Base-by-base conservation (phyloP, 495 filamentous ascomycete genomes). In the Penicillium daleae region DNA sequence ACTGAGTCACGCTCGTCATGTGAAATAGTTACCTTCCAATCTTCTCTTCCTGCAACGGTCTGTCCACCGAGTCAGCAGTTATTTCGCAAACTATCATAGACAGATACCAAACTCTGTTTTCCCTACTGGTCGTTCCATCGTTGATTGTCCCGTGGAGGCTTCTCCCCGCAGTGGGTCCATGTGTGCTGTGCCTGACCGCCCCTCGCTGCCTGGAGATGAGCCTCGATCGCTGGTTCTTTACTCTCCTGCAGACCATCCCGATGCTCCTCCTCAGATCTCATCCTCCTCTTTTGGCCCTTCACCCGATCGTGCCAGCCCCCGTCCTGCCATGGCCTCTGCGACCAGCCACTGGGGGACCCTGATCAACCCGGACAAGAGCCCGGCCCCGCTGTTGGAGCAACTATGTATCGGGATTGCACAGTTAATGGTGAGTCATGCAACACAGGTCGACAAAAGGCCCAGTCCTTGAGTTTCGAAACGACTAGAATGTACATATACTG, bases 361-460 rank as follows among this genome's bases (percentile, higher is more conserved):
- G 64, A 92, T 97, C 77, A 87, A 91, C 66, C 72, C 82, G 21
- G 87, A 95, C 71, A 95, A 93, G 73, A 86, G 84, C 26, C 89
- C 92, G 6, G 90, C 91, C 3, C 86, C 89, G 17, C 66, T 89
- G 42, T 82, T 97, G 48, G 87, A 96, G 73, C 85, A 88, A 62
- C 82, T 99, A 59, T 84, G 97, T 67, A 78, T 88, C 55, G 89
- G 90, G 12, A 87, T 97, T 61, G 92, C 90, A 53, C 81, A 88
- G 57, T 82, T 91, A 66, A 93, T 99, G 69, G 93, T 97, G 79
- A 74, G 54, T 42, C 9, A 56, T 59, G 54, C 59, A 7, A 29
- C 22, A 15, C 19, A n/a, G n/a, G n/a, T n/a, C n/a, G n/a, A n/a
- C n/a, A n/a, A n/a, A n/a, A n/a, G n/a, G n/a, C n/a, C n/a, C n/a